These are phyloP conservation scores for Inonotus hispidus DNA, from an alignment of 1,284 basidiomycete genomes.

Conservation along the genomic window DNA sequence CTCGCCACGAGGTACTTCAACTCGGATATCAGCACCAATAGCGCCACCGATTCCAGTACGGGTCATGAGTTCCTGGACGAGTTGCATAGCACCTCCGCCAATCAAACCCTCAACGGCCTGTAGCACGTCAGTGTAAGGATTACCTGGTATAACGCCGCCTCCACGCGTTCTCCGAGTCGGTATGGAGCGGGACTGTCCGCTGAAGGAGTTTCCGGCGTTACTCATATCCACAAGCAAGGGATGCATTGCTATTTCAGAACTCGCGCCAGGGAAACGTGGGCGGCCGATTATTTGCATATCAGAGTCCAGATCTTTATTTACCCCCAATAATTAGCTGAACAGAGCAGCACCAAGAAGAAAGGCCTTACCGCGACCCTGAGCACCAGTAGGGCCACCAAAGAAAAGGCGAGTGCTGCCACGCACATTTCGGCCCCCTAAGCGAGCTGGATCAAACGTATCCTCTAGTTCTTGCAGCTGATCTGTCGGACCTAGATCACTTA, in stretches of 20 bases:
- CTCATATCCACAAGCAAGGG: constrained; percentile 73
- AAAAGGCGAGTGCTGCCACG: constrained; percentile 47
- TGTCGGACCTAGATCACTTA: constrained; percentile 41
- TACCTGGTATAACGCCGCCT: constrained; percentile 39
- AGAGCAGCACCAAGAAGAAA: not conserved
- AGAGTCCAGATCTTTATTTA: constrained; percentile 36
- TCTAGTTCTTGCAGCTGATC: constrained; percentile 30
- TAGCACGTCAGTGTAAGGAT: constrained; percentile 54
- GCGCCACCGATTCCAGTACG: constrained; percentile 45
- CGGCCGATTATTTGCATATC: constrained; percentile 60
- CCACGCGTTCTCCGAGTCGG: constrained; percentile 48
- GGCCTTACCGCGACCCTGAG: constrained; percentile 6
- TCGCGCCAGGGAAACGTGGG: constrained; percentile 41
- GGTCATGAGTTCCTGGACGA: constrained; percentile 77
- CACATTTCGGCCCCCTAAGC: constrained; percentile 39
- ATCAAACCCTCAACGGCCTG: constrained; percentile 82
- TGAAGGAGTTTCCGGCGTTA: constrained; percentile 35
- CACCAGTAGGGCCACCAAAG: constrained; percentile 28
- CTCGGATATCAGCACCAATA: constrained; percentile 58
- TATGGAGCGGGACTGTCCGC: constrained; percentile 40
- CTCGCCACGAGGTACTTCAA: constrained; percentile 59
- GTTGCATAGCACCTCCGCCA: constrained; percentile 75
- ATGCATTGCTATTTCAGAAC: constrained; percentile 69
- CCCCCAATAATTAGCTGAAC: not conserved
- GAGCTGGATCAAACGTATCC: constrained; percentile 52